phyloP scores from a whole-genome alignment of 1,284 basidiomycete genomes.

The Pyrrhoderma lamaoense region DNA sequence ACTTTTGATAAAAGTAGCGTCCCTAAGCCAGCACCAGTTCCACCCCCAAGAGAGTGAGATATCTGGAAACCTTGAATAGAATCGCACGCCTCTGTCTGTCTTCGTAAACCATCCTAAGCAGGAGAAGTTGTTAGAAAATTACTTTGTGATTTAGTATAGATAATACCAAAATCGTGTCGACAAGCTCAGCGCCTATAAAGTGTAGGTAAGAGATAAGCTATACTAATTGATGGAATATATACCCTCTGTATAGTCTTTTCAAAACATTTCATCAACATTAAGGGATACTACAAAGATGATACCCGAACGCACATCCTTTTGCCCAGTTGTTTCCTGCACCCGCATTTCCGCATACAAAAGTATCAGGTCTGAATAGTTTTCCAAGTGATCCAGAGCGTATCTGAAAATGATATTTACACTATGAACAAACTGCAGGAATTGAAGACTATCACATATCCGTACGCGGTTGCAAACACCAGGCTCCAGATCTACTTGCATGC shows the following conservation, averaged over 20 bases:
- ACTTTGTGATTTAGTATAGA: not conserved
- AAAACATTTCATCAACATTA: not conserved
- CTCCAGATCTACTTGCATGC: slow-evolving; percentile 87
- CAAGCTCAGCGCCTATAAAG: slow-evolving; percentile 76
- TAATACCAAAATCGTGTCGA: slow-evolving; percentile 74
- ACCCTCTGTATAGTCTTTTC: slow-evolving; percentile 80
- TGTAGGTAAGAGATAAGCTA: not conserved
- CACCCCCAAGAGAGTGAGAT: slow-evolving; percentile 92
- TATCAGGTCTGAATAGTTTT: slow-evolving; percentile 81
- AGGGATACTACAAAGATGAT: slow-evolving; percentile 3
- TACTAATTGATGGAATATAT: no score
- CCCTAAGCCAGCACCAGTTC: slow-evolving; percentile 85
- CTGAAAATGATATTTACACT: no score
- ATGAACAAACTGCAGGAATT: slow-evolving; percentile 23
- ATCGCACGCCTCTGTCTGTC: slow-evolving; percentile 77
- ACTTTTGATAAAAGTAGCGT: slow-evolving; percentile 79
- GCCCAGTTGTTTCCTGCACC: slow-evolving; percentile 95
- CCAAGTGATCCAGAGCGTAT: slow-evolving; percentile 65
- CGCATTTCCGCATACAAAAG: slow-evolving; percentile 63
- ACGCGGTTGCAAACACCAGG: slow-evolving; percentile 83
- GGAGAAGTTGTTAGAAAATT: slow-evolving; percentile 4
- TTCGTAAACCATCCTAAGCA: slow-evolving; percentile 58
- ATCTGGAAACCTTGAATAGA: slow-evolving; percentile 92
- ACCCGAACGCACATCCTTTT: slow-evolving; percentile 65
- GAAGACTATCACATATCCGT: no score